Evolutionary conservation across 192 early-diverging fungal species (phyloP).

Genomic region (Podila horticola): DNA sequence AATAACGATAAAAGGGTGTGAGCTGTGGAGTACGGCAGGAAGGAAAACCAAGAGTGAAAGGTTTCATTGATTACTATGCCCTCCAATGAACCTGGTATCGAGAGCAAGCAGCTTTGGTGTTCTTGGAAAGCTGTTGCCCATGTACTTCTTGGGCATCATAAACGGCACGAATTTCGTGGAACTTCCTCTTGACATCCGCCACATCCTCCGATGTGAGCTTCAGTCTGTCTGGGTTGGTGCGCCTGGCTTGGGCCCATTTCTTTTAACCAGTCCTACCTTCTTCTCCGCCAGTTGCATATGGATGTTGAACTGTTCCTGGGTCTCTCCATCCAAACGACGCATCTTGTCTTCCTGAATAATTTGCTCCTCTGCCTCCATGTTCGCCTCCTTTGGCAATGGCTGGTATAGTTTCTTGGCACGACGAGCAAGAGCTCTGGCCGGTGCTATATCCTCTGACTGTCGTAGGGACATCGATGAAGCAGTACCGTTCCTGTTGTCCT

Average conservation of each 20-base stretch:
- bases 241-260: background rate
- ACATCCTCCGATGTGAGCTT: background rate
- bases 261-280: constrained; percentile 3
- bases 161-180: background rate
- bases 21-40: background rate
- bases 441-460: background rate
- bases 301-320: background rate
- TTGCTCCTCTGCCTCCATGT: background rate
- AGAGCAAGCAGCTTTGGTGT: background rate
- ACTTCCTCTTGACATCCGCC: constrained; percentile 1
- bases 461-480: no score
- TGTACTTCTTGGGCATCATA: background rate
- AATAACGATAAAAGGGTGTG: background rate
- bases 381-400: background rate
- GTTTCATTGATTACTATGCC: background rate
- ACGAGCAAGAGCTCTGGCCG: background rate
- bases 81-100: background rate
- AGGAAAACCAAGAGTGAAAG: background rate
- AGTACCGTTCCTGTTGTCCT: no score
- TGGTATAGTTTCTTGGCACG: background rate
- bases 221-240: background rate
- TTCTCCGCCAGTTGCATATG: background rate
- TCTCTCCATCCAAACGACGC: constrained; percentile 1
- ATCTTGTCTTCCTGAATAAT: constrained; percentile 1
- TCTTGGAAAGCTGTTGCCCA: background rate